Evolutionary conservation across 2,329 filamentous ascomycete species (phyloP), one percentile per base, ranked within the genome.

Genomic region (Ascochyta lentis): DNA sequence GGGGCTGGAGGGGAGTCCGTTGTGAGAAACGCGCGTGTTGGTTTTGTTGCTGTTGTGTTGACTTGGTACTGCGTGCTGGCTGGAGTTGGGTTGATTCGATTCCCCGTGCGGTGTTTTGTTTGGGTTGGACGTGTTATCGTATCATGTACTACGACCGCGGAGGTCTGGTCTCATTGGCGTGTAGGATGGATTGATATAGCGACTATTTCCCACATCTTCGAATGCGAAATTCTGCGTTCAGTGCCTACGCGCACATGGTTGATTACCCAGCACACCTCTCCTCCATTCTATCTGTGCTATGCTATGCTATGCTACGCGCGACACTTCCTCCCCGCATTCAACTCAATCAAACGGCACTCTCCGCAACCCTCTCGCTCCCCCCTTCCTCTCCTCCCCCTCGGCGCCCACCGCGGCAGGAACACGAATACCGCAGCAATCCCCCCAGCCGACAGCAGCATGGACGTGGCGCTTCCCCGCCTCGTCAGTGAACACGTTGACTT

Each of bases 351-450:
- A 96, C 0, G 91, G 91, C 66, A 96, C 88, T 65, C 91, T 84
- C 61, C 91, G 84, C 65, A 96, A 73, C 15, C 80, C 78, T 56
- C 59, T 56, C 34, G 83, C 87, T 27, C 83, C 84, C 65, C 81
- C 82, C 80, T 96, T 98, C 80, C 85, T 89, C 83, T 90, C 89
- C 78, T 96, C 94, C 65, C 92, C 89, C 13, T 91, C 91, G 0
- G 95, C 96, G 26, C 93, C 96, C 54, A 98, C 84, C 49, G 92
- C 94, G 71, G 93, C 96, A 0, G 95, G 96, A 15, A 99, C 95
- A 68, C 96, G 94, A 76, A 99, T 99, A 24, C 95, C 95, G 73
- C 95, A 99, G 76, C 95, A 99, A 75, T 99, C 95, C 5, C 94
- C 94, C 91, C 95, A 99, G 40, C 81, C 83, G 49, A 80, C 78